phyloP scores from a whole-genome alignment of 768 basidiomycete species.

The Suillus brevipes region DNA sequence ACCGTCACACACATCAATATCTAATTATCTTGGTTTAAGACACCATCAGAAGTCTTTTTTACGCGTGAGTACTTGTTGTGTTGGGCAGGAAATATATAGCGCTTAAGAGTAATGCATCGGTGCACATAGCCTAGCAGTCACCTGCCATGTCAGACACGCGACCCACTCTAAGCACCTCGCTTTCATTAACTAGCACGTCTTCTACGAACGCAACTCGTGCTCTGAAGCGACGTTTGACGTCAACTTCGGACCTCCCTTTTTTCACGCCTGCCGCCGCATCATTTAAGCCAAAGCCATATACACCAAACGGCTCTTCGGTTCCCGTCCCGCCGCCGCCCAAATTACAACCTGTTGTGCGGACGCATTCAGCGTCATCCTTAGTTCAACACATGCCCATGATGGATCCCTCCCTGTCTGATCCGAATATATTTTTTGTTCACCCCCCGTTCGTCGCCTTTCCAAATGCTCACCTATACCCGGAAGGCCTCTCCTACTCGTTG shows the following conservation, averaged over 20 bases:
- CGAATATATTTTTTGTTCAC: constrained; percentile 66
- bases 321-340: constrained; percentile 25
- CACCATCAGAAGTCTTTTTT: constrained; percentile 6
- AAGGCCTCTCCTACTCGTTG: constrained; percentile 68
- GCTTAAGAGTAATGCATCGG: not conserved
- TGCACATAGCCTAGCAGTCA: constrained; percentile 7
- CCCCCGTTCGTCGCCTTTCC: constrained; percentile 75
- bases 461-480: constrained; percentile 54
- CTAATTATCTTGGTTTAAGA: not conserved
- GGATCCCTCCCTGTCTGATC: constrained; percentile 72
- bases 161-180: constrained; percentile 17
- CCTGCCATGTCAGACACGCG: constrained; percentile 22
- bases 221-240: constrained; percentile 49
- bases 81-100: not conserved
- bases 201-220: constrained; percentile 29
- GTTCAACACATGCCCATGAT: constrained; percentile 51
- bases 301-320: constrained; percentile 37
- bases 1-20: constrained; percentile 4
- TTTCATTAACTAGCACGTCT: constrained; percentile 30
- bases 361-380: constrained; percentile 30
- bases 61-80: constrained; percentile 9
- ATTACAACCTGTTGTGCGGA: constrained; percentile 30
- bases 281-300: constrained; percentile 66
- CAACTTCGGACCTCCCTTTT: constrained; percentile 54
- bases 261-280: constrained; percentile 64